Evolutionary conservation across 2,329 filamentous ascomycete species (phyloP), one percentile per base, ranked within the genome.

Genomic region (Colletotrichum tofieldiae): DNA sequence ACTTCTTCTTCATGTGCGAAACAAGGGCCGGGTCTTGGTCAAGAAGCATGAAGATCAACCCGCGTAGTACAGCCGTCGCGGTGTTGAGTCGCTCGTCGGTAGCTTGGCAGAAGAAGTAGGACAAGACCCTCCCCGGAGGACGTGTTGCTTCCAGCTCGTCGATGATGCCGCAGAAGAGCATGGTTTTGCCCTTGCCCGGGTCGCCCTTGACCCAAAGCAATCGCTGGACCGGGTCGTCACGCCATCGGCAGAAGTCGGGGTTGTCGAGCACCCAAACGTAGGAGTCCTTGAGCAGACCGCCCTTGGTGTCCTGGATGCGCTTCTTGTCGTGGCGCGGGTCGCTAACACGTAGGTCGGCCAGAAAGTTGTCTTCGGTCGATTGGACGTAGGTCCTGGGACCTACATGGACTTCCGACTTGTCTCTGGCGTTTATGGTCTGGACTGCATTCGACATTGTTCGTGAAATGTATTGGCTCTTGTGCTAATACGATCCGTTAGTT

Each of bases 51-150:
- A 79, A 85, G 0, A 87, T 78, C 0, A 88, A 76, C 0, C 86
- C 84, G 0, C 83, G 80, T 3, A 88, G 73, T 0, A 87, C 81
- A 1, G 84, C 78, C 0, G 75, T 79, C 0, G 82, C 81, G 65
- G 76, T 84, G 72, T 84, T 85, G 29, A 85, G 52, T 2, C 75
- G 69, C 5, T 71, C 32, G 65, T 86, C 75, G 9, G 80, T 82
- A 14, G 78, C 77, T 74, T 88, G 80, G 75, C 82, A 87, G 76
- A 87, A 84, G 76, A 85, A 85, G 72, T 77, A 83, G 4, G 65
- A 66, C 54, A 59, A 29, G 37, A 1, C 29, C 12, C 49, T 43
- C 5, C 11, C 39, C 26, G 23, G 37, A 29, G 20, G 29, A 12
- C 11, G 26, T 43, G 59, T 76, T 16, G 39, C 39, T 5, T 71